Evolutionary conservation across 2,329 filamentous ascomycete species (phyloP), one percentile per base, ranked within the genome.

Genomic region (Orbilia javanica): DNA sequence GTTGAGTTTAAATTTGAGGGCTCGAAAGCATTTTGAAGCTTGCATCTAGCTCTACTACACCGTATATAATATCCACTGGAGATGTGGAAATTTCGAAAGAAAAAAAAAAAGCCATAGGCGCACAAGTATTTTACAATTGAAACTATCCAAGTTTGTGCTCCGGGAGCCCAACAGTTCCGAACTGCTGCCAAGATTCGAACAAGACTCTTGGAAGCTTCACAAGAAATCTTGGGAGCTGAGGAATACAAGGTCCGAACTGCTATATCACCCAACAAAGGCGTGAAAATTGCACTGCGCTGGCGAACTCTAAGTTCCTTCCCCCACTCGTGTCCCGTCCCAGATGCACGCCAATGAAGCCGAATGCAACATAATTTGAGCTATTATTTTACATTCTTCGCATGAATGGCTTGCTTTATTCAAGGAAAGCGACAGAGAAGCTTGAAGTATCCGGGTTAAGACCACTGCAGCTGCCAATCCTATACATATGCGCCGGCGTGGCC

Each of bases 321-420:
- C 55, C 55, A 60, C 55, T n/a, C 15, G 6, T 25, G 25, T 42
- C 55, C 55, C 55, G 55, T 42, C 34, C 55, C n/a, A 42, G 34
- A 42, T 27, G 55, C 55, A 60, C 34, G 55, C 55, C 34, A 60
- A 42, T 42, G 55, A 39, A 22, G 10, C 55, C 55, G 15, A n/a
- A 60, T 60, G 55, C 34, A 60, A 60, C 55, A 60, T 60, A 27
- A 42, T 34, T 11, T 60, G 55, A 60, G 55, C 34, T 42, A 60
- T 60, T 60, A 60, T 60, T 60, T 42, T 34, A 25, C 27, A 13
- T 42, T 31, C 11, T 13, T 25, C 34, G 55, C 34, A 60, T 60
- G 55, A 42, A 60, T 42, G 52, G 34, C 18, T 27, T 15, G 55
- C 7, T 60, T 60, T n/a, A 0, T 25, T 60, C 11, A 15, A 8